Conservation (phyloP, 169 alveolate genomes). For the Plasmodium malariae region DNA sequence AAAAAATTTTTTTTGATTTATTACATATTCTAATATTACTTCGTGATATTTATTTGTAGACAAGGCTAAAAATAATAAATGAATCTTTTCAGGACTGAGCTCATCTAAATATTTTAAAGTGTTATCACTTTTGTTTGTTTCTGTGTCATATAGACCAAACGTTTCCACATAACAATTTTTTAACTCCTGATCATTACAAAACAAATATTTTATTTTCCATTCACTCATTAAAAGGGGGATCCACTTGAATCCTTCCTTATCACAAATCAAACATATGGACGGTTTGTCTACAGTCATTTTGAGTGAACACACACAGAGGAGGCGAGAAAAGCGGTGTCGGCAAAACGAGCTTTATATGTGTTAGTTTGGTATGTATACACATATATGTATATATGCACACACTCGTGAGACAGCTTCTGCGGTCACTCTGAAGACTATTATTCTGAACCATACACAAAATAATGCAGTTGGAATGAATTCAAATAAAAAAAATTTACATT, state of each 20-base stretch:
- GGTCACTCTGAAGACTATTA: too few species aligned
- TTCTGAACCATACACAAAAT: too few species aligned
- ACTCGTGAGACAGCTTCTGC: too few species aligned
- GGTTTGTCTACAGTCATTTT: slow-evolving; percentile 21
- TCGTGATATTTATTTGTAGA: slow-evolving; percentile 48
- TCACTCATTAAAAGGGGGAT: slow-evolving; percentile 18
- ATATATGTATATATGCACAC: background rate
- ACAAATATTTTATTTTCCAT: slow-evolving; percentile 63
- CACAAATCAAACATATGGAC: slow-evolving; percentile 41
- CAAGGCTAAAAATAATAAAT: slow-evolving; percentile 62
- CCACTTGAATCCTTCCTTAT: slow-evolving; percentile 51
- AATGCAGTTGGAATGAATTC: too few species aligned
- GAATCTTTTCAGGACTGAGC: slow-evolving; percentile 16
- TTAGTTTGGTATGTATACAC: background rate
- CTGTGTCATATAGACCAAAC: slow-evolving; percentile 23
- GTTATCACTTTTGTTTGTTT: slow-evolving; percentile 32
- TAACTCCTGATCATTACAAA: slow-evolving; percentile 47
- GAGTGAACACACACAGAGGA: background rate
- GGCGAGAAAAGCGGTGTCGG: background rate
- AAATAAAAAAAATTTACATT: too few species aligned
- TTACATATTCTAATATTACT: slow-evolving; percentile 34
- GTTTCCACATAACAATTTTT: slow-evolving; percentile 34
- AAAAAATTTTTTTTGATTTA: slow-evolving; percentile 43
- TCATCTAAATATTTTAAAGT: slow-evolving; percentile 31
- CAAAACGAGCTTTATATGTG: background rate